Evolutionary conservation across 2,329 filamentous ascomycete species (phyloP).

Genomic region (Dactylellina drechsleri): DNA sequence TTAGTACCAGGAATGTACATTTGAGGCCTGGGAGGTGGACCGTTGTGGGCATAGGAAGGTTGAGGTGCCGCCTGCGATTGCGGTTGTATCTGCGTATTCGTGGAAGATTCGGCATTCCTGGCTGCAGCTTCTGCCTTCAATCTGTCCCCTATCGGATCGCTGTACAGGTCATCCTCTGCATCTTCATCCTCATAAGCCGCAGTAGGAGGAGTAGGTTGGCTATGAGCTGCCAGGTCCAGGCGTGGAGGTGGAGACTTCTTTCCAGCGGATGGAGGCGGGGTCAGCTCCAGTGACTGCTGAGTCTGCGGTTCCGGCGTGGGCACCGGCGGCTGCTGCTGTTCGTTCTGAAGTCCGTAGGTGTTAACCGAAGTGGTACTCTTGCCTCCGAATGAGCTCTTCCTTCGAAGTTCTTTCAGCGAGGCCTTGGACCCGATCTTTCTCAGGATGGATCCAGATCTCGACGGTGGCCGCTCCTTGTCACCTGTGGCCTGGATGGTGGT

Average conservation of each 20-base stretch:
- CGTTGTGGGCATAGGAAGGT: slow-evolving; percentile 20
- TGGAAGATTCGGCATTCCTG: slow-evolving; percentile 14
- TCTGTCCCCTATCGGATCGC: slow-evolving; percentile 44
- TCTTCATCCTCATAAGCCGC: slow-evolving; percentile 43
- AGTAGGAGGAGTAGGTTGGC: slow-evolving; percentile 42
- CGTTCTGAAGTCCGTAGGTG: slow-evolving; percentile 37
- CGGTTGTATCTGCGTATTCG: not conserved
- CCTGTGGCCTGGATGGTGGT: slow-evolving; percentile 25
- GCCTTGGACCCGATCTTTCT: slow-evolving; percentile 46
- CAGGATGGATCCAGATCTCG: slow-evolving; percentile 49
- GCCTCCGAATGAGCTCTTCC: slow-evolving; percentile 49
- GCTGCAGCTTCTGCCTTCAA: slow-evolving; percentile 43
- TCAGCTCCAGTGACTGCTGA: slow-evolving; percentile 36
- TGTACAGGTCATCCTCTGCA: slow-evolving; percentile 43
- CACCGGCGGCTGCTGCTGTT: slow-evolving; percentile 20
- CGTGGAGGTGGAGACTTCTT: slow-evolving; percentile 47
- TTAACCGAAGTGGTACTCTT: slow-evolving; percentile 45
- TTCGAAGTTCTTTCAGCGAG: slow-evolving; percentile 39
- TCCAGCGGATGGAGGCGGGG: slow-evolving; percentile 47
- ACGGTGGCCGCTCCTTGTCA: slow-evolving; percentile 39
- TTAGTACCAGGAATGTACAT: slow-evolving; percentile 52
- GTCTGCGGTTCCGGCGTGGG: slow-evolving; percentile 22
- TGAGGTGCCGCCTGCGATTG: slow-evolving; percentile 2
- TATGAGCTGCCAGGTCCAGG: slow-evolving; percentile 31
- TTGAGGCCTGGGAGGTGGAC: slow-evolving; percentile 36